Evolutionary conservation across 1,284 basidiomycete genomes (phyloP), one percentile per base, ranked within the genome.

Genomic region (Cutaneotrichosporon dermatis): DNA sequence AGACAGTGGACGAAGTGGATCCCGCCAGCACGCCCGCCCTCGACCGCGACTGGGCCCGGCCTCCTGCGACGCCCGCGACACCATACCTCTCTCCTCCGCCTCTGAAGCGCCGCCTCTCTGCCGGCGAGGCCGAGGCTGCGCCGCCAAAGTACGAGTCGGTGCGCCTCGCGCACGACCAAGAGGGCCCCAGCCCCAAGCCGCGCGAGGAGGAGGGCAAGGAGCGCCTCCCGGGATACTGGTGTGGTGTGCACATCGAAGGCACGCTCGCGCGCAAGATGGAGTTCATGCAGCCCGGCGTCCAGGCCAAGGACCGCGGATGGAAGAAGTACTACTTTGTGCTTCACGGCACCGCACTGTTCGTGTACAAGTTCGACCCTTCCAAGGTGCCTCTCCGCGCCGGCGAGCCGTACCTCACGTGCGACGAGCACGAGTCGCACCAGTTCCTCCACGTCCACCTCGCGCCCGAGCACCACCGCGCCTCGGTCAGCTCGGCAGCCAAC

Each of bases 261-360:
- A 84, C 88, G 62, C 83, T 99, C 80, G 88, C 89, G 4, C 85
- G 91, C 54, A 99, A 99, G 82, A 86, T 95, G 87, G 95, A 99
- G 81, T 98, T 99, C 74, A 81, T 79, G 1, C 80, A 83, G 12
- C 91, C 56, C 13, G 57, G 59, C 8, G 81, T 92, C 3, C 91
- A 95, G 74, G 87, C 93, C 13, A 85, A 83, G 71, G 92, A 97
- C 72, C 83, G 96, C 41, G 90, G 90, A 70, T 99, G 95, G 95
- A 85, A 88, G 66, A 82, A 89, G 54, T 85, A 88, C 61, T 84
- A 95, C 70, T 90, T 92, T 75, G 90, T 96, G 64, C 79, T 99
- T 44, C 92, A 97, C 72, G 96, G 95, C 42, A 99, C 95, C 5
- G 82, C 83, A 64, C 86, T 99, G 71, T 84, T 85, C 62, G 83